These are phyloP conservation scores for Aciculosporium take DNA, from an alignment of 2,329 filamentous ascomycete genomes.

Conservation along the genomic window DNA sequence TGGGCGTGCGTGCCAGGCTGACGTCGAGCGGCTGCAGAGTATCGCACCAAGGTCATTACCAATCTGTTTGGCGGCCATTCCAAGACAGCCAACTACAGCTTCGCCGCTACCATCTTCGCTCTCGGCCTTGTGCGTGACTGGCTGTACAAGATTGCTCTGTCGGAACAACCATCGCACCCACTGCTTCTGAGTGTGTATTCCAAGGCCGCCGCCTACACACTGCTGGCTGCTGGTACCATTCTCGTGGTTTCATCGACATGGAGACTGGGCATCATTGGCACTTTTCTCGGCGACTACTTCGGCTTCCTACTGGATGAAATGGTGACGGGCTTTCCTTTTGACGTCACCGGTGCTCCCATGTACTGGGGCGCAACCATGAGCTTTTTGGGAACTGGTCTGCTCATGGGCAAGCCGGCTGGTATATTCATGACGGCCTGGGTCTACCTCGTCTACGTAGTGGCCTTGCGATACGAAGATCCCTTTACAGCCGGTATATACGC, in stretches of 20 bases:
- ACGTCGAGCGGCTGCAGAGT: constrained; percentile 44
- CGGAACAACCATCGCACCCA: constrained; percentile 60
- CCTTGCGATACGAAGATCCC: constrained; percentile 78
- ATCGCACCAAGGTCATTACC: constrained; percentile 78
- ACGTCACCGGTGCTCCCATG: constrained; percentile 81
- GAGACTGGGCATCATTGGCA: constrained; percentile 85
- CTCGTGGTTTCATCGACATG: constrained; percentile 84
- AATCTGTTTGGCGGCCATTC: constrained; percentile 70
- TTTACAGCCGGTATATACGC: constrained; percentile 90
- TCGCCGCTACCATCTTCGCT: constrained; percentile 80
- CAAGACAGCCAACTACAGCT: constrained; percentile 72
- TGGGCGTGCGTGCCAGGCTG: constrained; percentile 8
- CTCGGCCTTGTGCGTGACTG: constrained; percentile 80
- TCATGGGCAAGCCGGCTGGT: constrained; percentile 78
- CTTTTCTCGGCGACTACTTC: constrained; percentile 96
- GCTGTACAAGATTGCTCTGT: constrained; percentile 74
- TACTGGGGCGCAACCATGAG: constrained; percentile 89
- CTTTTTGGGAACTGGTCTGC: constrained; percentile 76
- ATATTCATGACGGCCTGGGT: constrained; percentile 63
- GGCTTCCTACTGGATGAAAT: constrained; percentile 93
- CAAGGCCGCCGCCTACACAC: constrained; percentile 51
- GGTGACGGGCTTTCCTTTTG: constrained; percentile 93
- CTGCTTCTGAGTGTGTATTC: constrained; percentile 46
- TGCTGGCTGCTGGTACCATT: constrained; percentile 64
- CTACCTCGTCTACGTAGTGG: constrained; percentile 62